A percentile compares a stretch with the other conserved stretches of the same genome.
These are phyloP conservation scores for Hygrocybe punicea DNA, from an alignment of 768 basidiomycete species.

Conservation along the genomic window DNA sequence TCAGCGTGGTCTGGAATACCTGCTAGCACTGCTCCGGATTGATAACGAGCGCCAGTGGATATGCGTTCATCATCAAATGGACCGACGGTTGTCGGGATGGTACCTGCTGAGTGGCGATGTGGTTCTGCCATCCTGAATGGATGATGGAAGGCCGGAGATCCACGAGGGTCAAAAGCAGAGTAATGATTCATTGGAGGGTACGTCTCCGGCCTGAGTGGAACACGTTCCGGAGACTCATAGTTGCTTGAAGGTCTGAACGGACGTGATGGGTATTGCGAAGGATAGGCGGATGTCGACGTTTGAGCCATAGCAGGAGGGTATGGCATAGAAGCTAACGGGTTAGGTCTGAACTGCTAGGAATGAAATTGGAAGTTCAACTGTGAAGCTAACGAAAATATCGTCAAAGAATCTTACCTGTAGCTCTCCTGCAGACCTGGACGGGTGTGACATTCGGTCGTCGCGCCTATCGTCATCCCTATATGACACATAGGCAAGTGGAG, in stretches of 20 bases:
- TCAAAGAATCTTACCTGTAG: too few relatives aligned
- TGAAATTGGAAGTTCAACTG: slow-evolving; percentile 14
- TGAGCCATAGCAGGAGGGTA: not conserved
- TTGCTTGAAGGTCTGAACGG: not conserved
- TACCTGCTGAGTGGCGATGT: not conserved
- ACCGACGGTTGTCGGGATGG: slow-evolving; percentile 1
- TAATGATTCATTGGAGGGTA: not conserved
- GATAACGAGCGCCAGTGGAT: not conserved
- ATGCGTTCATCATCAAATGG: not conserved
- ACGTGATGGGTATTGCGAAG: not conserved
- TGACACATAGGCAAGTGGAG: too few relatives aligned
- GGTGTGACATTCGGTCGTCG: too few relatives aligned
- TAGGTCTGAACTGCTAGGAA: not conserved
- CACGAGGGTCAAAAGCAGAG: not conserved
- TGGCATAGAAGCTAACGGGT: not conserved
- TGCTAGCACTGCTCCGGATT: not conserved
- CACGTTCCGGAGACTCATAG: not conserved
- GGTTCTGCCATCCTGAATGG: not conserved
- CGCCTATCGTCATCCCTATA: too few relatives aligned
- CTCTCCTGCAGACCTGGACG: too few relatives aligned
- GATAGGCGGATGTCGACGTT: not conserved
- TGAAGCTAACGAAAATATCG: slow-evolving; percentile 21
- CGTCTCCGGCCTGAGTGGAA: not conserved
- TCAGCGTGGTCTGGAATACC: not conserved
- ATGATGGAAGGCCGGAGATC: not conserved